phyloP scores from a whole-genome alignment of 768 basidiomycete genomes.

The Ramaria rubella region DNA sequence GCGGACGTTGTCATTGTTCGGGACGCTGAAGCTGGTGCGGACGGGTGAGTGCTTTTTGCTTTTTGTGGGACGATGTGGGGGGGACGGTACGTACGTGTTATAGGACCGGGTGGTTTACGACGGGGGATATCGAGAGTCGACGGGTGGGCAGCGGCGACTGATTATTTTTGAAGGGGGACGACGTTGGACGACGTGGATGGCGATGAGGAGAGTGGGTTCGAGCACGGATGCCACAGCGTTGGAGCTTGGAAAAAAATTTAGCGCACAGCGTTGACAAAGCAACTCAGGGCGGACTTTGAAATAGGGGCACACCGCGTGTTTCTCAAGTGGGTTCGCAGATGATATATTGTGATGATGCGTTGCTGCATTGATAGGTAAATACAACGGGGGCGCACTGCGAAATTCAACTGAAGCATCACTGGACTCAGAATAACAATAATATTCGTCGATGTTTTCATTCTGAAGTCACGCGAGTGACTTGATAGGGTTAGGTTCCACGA shows the following conservation, averaged over 20 bases:
- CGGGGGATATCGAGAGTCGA: not conserved
- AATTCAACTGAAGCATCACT: too few species aligned
- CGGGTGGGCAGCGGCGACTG: not conserved
- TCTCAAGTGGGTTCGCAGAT: too few species aligned
- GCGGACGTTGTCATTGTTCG: constrained; percentile 7
- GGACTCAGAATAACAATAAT: too few species aligned
- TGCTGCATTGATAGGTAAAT: too few species aligned
- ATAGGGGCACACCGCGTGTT: too few species aligned
- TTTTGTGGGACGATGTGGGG: not conserved
- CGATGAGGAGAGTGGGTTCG: not conserved
- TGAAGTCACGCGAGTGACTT: too few species aligned
- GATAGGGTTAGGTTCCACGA: too few species aligned
- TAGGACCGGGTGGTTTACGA: constrained; percentile 1
- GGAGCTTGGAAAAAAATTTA: not conserved
- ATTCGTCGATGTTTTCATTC: too few species aligned
- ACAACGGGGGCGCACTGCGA: too few species aligned
- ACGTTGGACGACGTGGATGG: not conserved
- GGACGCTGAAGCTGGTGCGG: too few species aligned
- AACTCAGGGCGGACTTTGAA: not conserved
- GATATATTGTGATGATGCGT: too few species aligned
- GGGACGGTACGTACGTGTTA: not conserved
- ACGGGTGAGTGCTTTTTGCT: not conserved
- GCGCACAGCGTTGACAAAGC: not conserved
- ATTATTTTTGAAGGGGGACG: not conserved
- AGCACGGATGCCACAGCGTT: not conserved